These are phyloP conservation scores for Lachnellula cervina DNA, from an alignment of 2,329 filamentous ascomycete species.

Conservation along the genomic window DNA sequence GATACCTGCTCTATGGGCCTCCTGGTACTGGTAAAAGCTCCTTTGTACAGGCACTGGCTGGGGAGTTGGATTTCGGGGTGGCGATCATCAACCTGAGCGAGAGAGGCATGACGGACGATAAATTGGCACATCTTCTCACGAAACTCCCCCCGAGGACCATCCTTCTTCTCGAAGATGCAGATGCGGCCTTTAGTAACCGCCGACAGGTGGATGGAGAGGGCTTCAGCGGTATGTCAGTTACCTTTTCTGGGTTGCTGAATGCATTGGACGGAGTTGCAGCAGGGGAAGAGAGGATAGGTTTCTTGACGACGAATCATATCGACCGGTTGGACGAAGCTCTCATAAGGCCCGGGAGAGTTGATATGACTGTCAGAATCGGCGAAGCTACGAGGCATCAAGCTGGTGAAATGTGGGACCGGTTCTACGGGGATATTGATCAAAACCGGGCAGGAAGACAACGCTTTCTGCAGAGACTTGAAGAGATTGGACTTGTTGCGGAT, in stretches of 20 bases:
- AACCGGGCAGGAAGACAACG: slow-evolving; percentile 56
- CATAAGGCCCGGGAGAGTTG: slow-evolving; percentile 85
- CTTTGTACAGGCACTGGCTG: slow-evolving; percentile 93
- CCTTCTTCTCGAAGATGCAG: slow-evolving; percentile 53
- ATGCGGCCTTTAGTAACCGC: slow-evolving; percentile 42
- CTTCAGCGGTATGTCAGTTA: slow-evolving; percentile 39
- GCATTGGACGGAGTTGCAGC: slow-evolving; percentile 89
- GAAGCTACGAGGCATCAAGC: slow-evolving; percentile 86
- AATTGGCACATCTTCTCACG: slow-evolving; percentile 45
- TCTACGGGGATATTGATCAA: slow-evolving; percentile 78
- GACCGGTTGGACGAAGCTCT: slow-evolving; percentile 81
- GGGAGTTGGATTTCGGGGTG: slow-evolving; percentile 47
- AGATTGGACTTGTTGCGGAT: slow-evolving; percentile 65
- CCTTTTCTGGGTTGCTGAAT: slow-evolving; percentile 86
- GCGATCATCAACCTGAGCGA: slow-evolving; percentile 49
- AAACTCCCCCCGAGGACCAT: slow-evolving; percentile 49
- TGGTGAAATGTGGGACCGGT: slow-evolving; percentile 83
- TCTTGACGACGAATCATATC: slow-evolving; percentile 93
- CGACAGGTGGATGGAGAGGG: slow-evolving; percentile 53
- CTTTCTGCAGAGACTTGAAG: slow-evolving; percentile 67
- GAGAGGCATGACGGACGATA: slow-evolving; percentile 53
- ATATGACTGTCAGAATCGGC: slow-evolving; percentile 86
- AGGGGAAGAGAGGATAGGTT: slow-evolving; percentile 88
- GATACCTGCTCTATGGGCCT: slow-evolving; percentile 74
- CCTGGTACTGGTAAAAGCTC: slow-evolving; percentile 80